Evolutionary conservation across 2,329 filamentous ascomycete species (phyloP).

Genomic region (Chaetothyriales sp.): DNA sequence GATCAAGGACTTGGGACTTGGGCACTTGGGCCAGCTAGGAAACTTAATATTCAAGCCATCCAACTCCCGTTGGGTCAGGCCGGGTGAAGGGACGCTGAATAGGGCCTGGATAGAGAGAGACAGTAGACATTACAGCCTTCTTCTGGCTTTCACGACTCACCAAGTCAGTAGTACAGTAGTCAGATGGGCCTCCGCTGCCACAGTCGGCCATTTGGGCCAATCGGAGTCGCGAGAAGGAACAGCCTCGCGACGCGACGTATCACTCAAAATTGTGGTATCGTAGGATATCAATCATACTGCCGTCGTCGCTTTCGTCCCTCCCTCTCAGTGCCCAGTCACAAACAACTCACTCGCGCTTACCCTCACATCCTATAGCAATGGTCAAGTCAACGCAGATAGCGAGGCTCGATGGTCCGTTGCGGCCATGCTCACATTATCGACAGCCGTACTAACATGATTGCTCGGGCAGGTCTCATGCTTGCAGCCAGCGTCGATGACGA

Average conservation of each 20-base stretch:
- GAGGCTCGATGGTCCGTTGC: constrained; percentile 63
- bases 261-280: neutral
- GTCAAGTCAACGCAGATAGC: constrained; percentile 90
- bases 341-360: no score
- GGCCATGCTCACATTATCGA: constrained; percentile 5
- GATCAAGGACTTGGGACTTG: neutral
- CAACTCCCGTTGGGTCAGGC: no score
- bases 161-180: no score
- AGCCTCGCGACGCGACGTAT: no score
- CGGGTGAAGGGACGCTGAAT: neutral
- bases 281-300: no score
- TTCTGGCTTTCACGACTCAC: no score
- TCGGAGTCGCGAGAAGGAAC: neutral
- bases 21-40: neutral
- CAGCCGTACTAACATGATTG: constrained; percentile 1
- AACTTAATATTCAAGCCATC: neutral
- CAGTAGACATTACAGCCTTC: no score
- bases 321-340: neutral
- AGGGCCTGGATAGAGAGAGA: neutral
- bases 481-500: constrained; percentile 91
- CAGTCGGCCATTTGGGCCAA: no score
- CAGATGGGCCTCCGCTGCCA: no score
- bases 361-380: constrained; percentile 36
- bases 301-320: neutral
- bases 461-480: constrained; percentile 65